Evolutionary conservation across 805 yeast species (phyloP).

Genomic region (Kluyveromyces wickerhamii): DNA sequence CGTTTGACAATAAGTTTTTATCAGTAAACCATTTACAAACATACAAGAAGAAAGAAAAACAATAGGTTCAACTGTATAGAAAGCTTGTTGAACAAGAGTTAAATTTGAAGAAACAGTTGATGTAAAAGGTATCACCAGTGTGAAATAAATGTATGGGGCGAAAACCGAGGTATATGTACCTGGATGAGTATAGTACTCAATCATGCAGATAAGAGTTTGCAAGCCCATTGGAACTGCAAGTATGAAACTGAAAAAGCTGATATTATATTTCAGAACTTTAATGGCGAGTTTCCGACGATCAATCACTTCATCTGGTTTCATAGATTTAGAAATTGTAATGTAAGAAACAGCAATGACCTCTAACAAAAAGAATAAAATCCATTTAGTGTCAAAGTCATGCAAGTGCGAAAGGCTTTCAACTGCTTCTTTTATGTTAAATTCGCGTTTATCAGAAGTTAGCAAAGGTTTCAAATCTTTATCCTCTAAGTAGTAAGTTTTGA

Average conservation of each 20-base stretch:
- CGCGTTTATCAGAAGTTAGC: too few species aligned
- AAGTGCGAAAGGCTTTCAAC: too few species aligned
- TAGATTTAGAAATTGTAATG: not conserved
- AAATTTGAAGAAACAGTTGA: slow-evolving; percentile 2
- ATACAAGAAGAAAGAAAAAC: slow-evolving; percentile 4
- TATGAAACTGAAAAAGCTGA: not conserved
- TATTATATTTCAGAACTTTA: not conserved
- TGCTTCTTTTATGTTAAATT: too few species aligned
- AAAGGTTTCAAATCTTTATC: too few species aligned
- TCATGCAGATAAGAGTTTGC: slow-evolving; percentile 2
- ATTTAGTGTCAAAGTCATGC: too few species aligned
- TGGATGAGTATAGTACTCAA: slow-evolving; percentile 4
- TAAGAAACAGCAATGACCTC: not conserved
- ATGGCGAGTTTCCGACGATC: not conserved
- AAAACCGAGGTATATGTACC: slow-evolving; percentile 3
- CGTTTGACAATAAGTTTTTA: not conserved
- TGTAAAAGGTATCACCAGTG: not conserved
- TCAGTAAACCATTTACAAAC: not conserved
- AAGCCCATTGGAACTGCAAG: slow-evolving; percentile 1
- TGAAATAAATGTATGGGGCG: slow-evolving; percentile 5
- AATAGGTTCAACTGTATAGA: slow-evolving; percentile 6
- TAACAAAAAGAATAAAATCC: not conserved
- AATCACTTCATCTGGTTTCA: not conserved
- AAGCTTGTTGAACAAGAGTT: slow-evolving; percentile 4
- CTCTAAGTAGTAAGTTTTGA: not conserved